Base-by-base conservation (phyloP, 352 stramenopile genomes). In the Globisporangium cystogenes region DNA sequence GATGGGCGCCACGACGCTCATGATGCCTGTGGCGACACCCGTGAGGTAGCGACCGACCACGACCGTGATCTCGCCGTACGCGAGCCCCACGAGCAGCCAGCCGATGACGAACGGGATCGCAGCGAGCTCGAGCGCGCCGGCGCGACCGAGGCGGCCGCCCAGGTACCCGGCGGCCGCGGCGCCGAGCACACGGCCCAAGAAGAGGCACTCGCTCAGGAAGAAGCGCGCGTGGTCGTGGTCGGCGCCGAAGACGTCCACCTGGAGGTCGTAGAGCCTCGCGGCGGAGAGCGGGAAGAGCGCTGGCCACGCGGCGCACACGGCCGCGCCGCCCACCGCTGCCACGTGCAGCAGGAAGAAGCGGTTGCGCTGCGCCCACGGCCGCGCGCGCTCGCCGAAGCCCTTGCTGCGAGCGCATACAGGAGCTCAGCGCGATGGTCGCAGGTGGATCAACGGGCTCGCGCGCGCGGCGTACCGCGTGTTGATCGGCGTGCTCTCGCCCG, bases 171-270 rank as follows among this genome's bases (percentile, higher is more conserved):
- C 76, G 6, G 53, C 48, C 1, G 80, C 67, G 11, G 82, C 79
- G 26, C 82, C 82, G 24, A 90, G 59, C 8, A 93, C 61, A 1
- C 61, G 75, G 33, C 80, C 82, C 16, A 93, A 62, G 36, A 78
- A 75, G 21, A 90, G 56, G 48, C 82, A 89, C 35, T 78, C 70
- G 36, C 67, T 64, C 53, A 79, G 81, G 57, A 87, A 93, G 62
- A 89, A 93, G 39, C 66, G 65, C 24, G 82, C 62, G 53, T 90
- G 77, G 41, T 69, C 68, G 55, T 90, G 77, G 59, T 68, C 72
- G n/a, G 70, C 77, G 66, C 65, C 72, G 57, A 93, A 93, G 16
- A 90, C 70, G 54, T 93, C 79, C 46, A 93, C 77, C 59, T 93
- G 79, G 64, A 93, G 90, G 60, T 90, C 87, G 67, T 93, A 93